phyloP scores from a whole-genome alignment of 2,329 filamentous ascomycete species.

The Dothistroma septosporum region DNA sequence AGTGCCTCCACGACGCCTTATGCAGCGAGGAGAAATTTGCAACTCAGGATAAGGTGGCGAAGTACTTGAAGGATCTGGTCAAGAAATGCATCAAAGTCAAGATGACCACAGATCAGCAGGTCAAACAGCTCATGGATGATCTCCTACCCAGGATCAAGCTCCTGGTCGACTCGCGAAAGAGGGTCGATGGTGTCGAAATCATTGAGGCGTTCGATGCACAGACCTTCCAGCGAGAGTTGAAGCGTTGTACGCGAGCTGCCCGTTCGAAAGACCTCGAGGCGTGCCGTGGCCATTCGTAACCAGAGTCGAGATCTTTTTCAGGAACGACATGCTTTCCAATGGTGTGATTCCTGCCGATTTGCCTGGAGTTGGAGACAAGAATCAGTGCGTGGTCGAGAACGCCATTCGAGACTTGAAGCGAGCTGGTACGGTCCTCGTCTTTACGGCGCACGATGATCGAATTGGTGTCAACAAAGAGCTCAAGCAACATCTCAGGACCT shows the following conservation, averaged over 20 bases:
- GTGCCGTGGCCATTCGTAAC: conserved; percentile 20
- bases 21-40: conserved; percentile 5
- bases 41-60: not conserved
- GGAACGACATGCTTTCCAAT: conserved; percentile 11
- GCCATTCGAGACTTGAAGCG: conserved; percentile 15
- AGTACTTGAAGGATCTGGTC: not conserved
- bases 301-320: conserved; percentile 11
- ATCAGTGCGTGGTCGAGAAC: conserved; percentile 14
- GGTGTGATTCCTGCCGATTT: conserved; percentile 20
- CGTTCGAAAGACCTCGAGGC: not conserved
- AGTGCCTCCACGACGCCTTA: conserved; percentile 6
- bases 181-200: not conserved
- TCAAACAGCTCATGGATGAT: not conserved
- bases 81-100: not conserved
- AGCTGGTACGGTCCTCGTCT: conserved; percentile 13
- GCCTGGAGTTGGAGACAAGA: conserved; percentile 19
- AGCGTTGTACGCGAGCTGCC: conserved; percentile 1
- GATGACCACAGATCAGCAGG: not conserved
- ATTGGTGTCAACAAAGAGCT: conserved; percentile 6
- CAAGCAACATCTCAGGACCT: not conserved
- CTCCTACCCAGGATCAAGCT: not conserved
- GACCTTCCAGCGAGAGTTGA: conserved; percentile 8
- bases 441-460: conserved; percentile 4
- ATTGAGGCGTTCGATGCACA: not conserved
- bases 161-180: not conserved